Percentiles rank a stretch among this genome's conserved stretches.
Conservation (phyloP, 768 basidiomycete genomes). For the Amanita phalloides region DNA sequence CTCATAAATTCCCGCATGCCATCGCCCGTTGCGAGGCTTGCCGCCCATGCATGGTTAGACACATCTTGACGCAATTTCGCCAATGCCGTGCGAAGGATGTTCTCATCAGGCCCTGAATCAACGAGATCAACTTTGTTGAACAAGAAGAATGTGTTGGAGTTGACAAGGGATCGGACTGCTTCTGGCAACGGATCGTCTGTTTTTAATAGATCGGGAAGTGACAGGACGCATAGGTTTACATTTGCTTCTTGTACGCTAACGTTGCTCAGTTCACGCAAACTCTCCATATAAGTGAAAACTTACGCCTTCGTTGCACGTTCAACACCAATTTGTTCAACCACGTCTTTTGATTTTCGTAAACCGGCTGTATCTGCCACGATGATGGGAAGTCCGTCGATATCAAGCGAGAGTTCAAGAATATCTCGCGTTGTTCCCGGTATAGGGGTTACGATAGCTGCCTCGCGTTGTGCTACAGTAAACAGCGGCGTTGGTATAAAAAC, state of each 20-base stretch:
- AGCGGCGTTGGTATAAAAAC: neutral
- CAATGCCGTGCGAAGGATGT: neutral
- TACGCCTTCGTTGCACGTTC: constrained; percentile 62
- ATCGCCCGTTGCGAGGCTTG: constrained; percentile 49
- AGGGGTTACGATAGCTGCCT: constrained; percentile 83
- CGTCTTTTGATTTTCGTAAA: constrained; percentile 53
- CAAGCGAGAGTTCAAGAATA: constrained; percentile 73
- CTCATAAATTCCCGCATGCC: constrained; percentile 51
- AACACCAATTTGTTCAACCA: constrained; percentile 76
- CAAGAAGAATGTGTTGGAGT: constrained; percentile 51
- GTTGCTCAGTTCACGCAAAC: neutral
- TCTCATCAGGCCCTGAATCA: neutral
- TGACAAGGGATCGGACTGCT: constrained; percentile 39
- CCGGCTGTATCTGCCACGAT: constrained; percentile 84
- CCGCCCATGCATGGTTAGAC: constrained; percentile 36
- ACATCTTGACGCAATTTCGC: neutral
- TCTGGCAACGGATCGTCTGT: constrained; percentile 25
- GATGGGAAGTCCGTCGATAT: constrained; percentile 81
- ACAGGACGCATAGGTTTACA: constrained; percentile 71
- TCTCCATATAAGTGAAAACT: constrained; percentile 15
- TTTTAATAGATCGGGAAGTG: constrained; percentile 39
- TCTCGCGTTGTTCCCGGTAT: constrained; percentile 88
- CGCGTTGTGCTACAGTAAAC: constrained; percentile 53
- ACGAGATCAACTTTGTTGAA: constrained; percentile 71
- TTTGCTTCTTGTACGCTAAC: constrained; percentile 58